Conservation (phyloP, 78 protist species). For the Dictyostelium purpureum region DNA sequence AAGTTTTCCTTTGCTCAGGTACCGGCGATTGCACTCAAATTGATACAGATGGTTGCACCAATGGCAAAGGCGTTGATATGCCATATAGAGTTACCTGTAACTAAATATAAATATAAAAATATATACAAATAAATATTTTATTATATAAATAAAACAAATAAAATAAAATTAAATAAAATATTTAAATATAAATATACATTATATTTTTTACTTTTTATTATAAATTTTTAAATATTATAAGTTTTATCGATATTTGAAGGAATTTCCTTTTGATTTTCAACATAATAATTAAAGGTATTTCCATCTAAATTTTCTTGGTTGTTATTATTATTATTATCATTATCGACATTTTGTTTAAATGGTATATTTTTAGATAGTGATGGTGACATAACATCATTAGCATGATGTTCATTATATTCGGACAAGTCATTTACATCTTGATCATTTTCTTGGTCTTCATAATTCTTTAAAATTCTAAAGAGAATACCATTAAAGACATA, state of each 20-base stretch:
- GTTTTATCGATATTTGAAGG: not conserved
- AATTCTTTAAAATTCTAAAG: not conserved
- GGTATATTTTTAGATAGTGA: too few species aligned
- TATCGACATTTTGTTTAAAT: not conserved
- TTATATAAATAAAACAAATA: not conserved
- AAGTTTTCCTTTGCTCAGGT: not conserved
- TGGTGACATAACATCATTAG: not conserved
- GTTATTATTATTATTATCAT: too few species aligned
- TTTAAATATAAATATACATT: not conserved
- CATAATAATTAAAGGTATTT: not conserved
- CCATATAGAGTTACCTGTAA: conserved; percentile 18
- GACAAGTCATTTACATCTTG: too few species aligned
- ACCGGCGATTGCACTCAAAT: not conserved
- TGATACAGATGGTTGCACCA: not conserved
- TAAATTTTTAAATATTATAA: not conserved
- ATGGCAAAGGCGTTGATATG: not conserved
- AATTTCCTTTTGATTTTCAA: not conserved
- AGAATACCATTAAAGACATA: conserved; percentile 21
- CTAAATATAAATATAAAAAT: not conserved
- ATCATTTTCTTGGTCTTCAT: not conserved
- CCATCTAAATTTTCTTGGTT: not conserved
- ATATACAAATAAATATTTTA: not conserved
- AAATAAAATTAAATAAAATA: not conserved
- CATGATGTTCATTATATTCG: not conserved
- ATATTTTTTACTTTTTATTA: not conserved